A percentile compares a stretch with the other conserved stretches of the same genome.
These are phyloP conservation scores for Pythium aphanidermatum DNA, from an alignment of 352 stramenopile genomes.

Conservation along the genomic window DNA sequence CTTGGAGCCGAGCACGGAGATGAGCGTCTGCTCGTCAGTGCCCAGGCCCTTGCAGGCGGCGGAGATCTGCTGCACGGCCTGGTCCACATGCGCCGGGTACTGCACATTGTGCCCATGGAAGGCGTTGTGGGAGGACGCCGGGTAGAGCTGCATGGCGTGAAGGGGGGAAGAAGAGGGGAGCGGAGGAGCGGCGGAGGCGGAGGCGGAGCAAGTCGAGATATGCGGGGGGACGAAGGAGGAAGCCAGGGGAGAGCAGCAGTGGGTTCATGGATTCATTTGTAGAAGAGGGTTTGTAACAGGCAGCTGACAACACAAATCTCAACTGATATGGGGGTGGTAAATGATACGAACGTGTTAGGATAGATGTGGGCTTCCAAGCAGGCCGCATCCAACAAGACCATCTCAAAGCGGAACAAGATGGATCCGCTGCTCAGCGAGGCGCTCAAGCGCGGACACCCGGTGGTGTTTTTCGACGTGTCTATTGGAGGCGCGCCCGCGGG, in stretches of 20 bases:
- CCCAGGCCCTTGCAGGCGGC: slow-evolving; percentile 55
- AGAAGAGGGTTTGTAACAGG: too few species aligned
- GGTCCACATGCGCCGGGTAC: slow-evolving; percentile 48
- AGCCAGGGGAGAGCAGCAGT: background rate
- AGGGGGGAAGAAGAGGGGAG: background rate
- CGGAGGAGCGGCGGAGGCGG: background rate
- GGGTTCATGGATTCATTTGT: too few species aligned
- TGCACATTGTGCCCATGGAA: slow-evolving; percentile 40
- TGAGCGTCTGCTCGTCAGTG: slow-evolving; percentile 73
- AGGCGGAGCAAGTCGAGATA: background rate
- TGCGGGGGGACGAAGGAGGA: background rate
- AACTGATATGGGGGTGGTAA: too few species aligned
- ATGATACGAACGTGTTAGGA: too few species aligned
- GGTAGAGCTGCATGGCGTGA: slow-evolving; percentile 53
- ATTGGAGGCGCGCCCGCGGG: slow-evolving; percentile 86
- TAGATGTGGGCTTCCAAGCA: too few species aligned
- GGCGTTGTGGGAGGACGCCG: slow-evolving; percentile 42
- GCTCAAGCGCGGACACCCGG: slow-evolving; percentile 89
- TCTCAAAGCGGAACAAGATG: slow-evolving; percentile 32
- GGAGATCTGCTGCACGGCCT: slow-evolving; percentile 64
- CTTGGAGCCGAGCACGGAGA: slow-evolving; percentile 57
- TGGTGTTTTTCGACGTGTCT: slow-evolving; percentile 95
- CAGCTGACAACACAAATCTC: too few species aligned
- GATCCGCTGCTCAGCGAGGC: slow-evolving; percentile 89
- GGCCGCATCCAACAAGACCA: background rate